Evolutionary conservation across 768 basidiomycete species (phyloP).

Genomic region (Termitomyces sp.): DNA sequence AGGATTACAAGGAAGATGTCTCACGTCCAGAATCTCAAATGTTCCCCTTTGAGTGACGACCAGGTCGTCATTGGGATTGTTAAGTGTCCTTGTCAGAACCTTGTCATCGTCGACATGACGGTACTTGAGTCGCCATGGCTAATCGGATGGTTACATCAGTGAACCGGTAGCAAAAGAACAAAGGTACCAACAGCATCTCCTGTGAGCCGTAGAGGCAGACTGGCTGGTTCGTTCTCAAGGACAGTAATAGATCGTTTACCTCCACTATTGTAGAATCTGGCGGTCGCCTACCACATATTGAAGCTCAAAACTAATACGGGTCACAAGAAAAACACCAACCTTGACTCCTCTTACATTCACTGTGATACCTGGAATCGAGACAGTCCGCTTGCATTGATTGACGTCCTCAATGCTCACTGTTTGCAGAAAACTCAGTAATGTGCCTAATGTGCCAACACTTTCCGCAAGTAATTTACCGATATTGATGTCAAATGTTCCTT

Average conservation of each 20-base stretch:
- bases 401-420: slow-evolving; percentile 83
- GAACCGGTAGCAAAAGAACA: neutral
- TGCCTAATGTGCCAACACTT: neutral
- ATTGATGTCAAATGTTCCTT: slow-evolving; percentile 77
- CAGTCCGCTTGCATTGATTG: slow-evolving; percentile 75
- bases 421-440: slow-evolving; percentile 8
- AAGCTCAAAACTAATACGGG: neutral
- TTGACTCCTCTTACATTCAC: slow-evolving; percentile 82
- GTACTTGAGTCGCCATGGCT: slow-evolving; percentile 91
- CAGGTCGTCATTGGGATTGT: slow-evolving; percentile 66
- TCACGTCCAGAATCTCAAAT: slow-evolving; percentile 69
- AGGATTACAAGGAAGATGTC: slow-evolving; percentile 13
- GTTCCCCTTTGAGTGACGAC: slow-evolving; percentile 67
- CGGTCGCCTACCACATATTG: slow-evolving; percentile 60
- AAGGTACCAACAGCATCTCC: slow-evolving; percentile 72
- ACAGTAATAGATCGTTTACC: slow-evolving; percentile 54
- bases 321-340: slow-evolving; percentile 33
- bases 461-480: slow-evolving; percentile 41
- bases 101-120: slow-evolving; percentile 41
- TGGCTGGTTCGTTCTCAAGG: slow-evolving; percentile 66
- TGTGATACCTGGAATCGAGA: slow-evolving; percentile 71
- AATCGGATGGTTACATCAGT: slow-evolving; percentile 4
- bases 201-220: slow-evolving; percentile 78
- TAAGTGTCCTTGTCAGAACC: slow-evolving; percentile 35
- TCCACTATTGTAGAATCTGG: slow-evolving; percentile 71